Percentiles rank a stretch among this genome's conserved stretches.
Conservation (phyloP, 176 grass and related monocot species). For the Elymus sibiricus region DNA sequence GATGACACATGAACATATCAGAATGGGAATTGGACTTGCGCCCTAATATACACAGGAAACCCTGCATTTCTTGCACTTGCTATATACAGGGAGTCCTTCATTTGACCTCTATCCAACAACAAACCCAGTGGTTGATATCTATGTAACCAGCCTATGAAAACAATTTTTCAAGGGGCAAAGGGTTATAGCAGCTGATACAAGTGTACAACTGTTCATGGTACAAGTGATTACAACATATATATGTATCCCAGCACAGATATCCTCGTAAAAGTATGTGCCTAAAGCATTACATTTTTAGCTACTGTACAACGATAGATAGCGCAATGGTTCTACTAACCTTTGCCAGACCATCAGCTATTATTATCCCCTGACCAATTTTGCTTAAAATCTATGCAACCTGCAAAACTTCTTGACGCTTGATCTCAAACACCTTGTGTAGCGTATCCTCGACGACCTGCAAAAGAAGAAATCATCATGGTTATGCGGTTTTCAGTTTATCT, state of each 20-base stretch:
- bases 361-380: neutral
- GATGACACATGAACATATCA: neutral
- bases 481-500: neutral
- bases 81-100: conserved; percentile 1
- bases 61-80: neutral
- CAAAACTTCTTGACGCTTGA: conserved; percentile 83
- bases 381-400: conserved; percentile 43
- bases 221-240: conserved; percentile 15
- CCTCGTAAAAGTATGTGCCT: conserved; percentile 5
- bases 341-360: conserved; percentile 11
- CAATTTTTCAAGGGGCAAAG: neutral
- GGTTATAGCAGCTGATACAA: conserved; percentile 13
- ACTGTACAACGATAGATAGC: conserved; percentile 41
- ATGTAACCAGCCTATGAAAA: neutral
- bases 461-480: conserved; percentile 4
- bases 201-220: conserved; percentile 5
- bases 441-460: conserved; percentile 75
- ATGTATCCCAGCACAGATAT: conserved; percentile 14
- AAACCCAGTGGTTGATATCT: neutral
- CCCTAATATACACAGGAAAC: neutral
- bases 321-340: conserved; percentile 29
- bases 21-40: neutral
- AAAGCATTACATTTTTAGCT: conserved; percentile 17
- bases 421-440: conserved; percentile 73
- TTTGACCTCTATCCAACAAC: neutral